Percentiles rank a stretch among this genome's conserved stretches.
These are phyloP conservation scores for Tricholoma flavovirens DNA, from an alignment of 768 basidiomycete species.

Conservation along the genomic window DNA sequence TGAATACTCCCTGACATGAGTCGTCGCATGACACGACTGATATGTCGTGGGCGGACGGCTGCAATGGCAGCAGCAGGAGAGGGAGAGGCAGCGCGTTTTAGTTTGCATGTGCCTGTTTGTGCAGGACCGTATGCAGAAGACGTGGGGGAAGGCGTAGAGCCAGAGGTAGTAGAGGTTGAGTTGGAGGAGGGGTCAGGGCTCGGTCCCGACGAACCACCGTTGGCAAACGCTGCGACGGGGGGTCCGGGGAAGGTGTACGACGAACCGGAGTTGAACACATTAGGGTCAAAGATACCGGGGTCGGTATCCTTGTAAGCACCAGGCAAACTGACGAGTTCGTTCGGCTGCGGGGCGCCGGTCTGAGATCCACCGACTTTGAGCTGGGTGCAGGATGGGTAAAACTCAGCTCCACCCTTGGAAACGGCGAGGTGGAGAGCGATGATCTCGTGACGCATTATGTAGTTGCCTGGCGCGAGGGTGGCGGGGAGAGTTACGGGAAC, in stretches of 20 bases:
- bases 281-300: slow-evolving; percentile 62
- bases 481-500: slow-evolving; percentile 40
- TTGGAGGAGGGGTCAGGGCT: neutral
- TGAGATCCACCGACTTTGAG: slow-evolving; percentile 50
- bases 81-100: neutral
- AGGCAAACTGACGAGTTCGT: slow-evolving; percentile 59
- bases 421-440: slow-evolving; percentile 68
- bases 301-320: slow-evolving; percentile 69
- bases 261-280: slow-evolving; percentile 30
- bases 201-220: slow-evolving; percentile 8
- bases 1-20: slow-evolving; percentile 11
- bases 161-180: neutral
- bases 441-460: slow-evolving; percentile 75
- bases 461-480: slow-evolving; percentile 60
- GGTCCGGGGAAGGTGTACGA: slow-evolving; percentile 49
- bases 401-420: slow-evolving; percentile 62
- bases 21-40: slow-evolving; percentile 27
- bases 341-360: slow-evolving; percentile 37
- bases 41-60: slow-evolving; percentile 18
- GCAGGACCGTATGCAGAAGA: neutral
- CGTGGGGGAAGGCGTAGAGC: slow-evolving; percentile 3
- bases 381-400: slow-evolving; percentile 70
- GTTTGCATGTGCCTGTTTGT: neutral
- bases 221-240: slow-evolving; percentile 36
- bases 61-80: neutral